Percentiles rank a stretch among this genome's conserved stretches.
These are phyloP conservation scores for Casuarina glauca DNA, from an alignment of 306 rosid species.

Conservation along the genomic window DNA sequence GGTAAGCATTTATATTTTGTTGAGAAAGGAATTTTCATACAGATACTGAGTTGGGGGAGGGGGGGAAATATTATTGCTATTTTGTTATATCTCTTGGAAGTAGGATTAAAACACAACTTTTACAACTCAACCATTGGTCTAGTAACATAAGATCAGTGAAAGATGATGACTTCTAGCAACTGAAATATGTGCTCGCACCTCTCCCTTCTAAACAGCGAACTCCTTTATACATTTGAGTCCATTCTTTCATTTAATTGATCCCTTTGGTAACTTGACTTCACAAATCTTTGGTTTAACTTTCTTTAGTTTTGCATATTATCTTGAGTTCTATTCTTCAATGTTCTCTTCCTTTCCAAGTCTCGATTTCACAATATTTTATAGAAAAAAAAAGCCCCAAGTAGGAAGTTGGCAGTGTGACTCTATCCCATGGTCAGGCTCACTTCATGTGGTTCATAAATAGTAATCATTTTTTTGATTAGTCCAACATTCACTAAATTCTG, in stretches of 20 bases:
- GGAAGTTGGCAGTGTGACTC: background rate
- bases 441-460: background rate
- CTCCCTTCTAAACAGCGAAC: no score
- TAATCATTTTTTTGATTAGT: no score
- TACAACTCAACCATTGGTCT: background rate
- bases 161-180: background rate
- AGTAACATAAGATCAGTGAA: background rate
- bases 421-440: background rate
- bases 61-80: slow-evolving; percentile 4
- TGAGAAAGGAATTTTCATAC: background rate
- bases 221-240: no score
- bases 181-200: background rate
- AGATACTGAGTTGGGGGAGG: background rate
- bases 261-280: no score
- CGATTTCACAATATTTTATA: background rate
- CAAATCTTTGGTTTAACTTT: background rate
- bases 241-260: no score
- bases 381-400: background rate
- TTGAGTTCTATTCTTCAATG: background rate
- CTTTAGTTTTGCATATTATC: background rate
- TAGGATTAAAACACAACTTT: background rate
- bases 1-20: background rate
- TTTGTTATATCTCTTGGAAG: background rate
- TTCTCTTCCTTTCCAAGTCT: background rate
- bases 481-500: background rate